Conservation (phyloP, 345 rosid genomes). For the Limnanthes douglasii region DNA sequence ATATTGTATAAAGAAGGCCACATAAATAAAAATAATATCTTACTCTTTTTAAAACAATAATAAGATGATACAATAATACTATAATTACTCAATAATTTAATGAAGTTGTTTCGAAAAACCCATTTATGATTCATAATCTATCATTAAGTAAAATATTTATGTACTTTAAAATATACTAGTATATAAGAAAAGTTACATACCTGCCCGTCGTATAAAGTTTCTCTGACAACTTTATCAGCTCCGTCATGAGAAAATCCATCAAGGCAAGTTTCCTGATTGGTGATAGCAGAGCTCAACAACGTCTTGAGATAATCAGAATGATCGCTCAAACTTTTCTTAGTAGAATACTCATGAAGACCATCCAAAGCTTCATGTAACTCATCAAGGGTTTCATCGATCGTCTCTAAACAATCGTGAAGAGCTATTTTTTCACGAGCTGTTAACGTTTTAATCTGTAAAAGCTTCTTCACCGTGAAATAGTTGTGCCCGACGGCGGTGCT, state of each 20-base stretch:
- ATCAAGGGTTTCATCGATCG: conserved; percentile 70
- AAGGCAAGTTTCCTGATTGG: conserved; percentile 78
- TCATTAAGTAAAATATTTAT: neutral
- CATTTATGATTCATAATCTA: neutral
- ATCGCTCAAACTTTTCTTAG: conserved; percentile 35
- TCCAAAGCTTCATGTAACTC: conserved; percentile 42
- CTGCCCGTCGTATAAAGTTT: conserved; percentile 27
- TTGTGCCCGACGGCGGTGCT: conserved; percentile 26
- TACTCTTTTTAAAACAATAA: too few species aligned
- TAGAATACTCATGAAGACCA: conserved; percentile 50
- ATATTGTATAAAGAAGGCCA: too few species aligned
- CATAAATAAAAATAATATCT: too few species aligned
- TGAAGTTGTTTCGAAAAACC: neutral
- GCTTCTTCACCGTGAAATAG: conserved; percentile 29
- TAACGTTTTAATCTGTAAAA: conserved; percentile 12
- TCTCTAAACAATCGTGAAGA: conserved; percentile 80
- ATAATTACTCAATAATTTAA: neutral
- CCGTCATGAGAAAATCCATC: conserved; percentile 76
- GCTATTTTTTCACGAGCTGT: conserved; percentile 54
- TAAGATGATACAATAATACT: neutral
- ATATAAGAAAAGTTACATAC: neutral
- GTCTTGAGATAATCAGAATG: conserved; percentile 83
- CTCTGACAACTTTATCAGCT: conserved; percentile 42
- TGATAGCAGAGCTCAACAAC: conserved; percentile 70
- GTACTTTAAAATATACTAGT: neutral